These are phyloP conservation scores for Phytophthora rubi DNA, from an alignment of 352 stramenopile species.

Conservation along the genomic window DNA sequence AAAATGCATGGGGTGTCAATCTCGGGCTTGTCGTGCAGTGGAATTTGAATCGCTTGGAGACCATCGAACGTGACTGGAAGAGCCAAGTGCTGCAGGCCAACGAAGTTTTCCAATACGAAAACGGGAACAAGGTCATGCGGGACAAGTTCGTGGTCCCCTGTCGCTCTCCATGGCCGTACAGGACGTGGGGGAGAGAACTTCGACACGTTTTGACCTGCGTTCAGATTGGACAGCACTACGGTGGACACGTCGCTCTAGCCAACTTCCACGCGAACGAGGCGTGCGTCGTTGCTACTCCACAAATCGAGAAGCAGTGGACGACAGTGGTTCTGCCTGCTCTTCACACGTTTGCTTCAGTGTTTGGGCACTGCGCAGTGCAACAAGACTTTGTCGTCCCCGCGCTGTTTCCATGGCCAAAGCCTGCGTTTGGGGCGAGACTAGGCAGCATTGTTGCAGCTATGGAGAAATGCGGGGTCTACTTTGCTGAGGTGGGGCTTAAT, in stretches of 20 bases:
- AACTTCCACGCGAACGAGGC: slow-evolving; percentile 18
- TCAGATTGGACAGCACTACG: slow-evolving; percentile 31
- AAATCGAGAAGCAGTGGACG: slow-evolving; percentile 22
- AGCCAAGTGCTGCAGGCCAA: slow-evolving; percentile 30
- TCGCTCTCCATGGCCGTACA: slow-evolving; percentile 32
- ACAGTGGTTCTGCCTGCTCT: slow-evolving; percentile 35
- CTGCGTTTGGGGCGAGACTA: slow-evolving; percentile 14
- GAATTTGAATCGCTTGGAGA: slow-evolving; percentile 27
- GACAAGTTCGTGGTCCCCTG: slow-evolving; percentile 37
- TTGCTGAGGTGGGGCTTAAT: slow-evolving; percentile 34
- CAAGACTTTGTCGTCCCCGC: slow-evolving; percentile 27
- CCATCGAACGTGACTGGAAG: slow-evolving; percentile 35
- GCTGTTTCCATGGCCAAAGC: slow-evolving; percentile 29
- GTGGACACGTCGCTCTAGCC: slow-evolving; percentile 25
- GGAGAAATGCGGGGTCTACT: slow-evolving; percentile 25
- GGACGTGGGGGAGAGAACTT: slow-evolving; percentile 33
- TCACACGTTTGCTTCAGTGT: slow-evolving; percentile 26
- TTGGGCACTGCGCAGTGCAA: slow-evolving; percentile 34
- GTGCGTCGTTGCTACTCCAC: slow-evolving; percentile 1
- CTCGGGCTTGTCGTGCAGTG: slow-evolving; percentile 34
- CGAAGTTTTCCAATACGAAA: slow-evolving; percentile 35
- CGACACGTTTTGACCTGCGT: slow-evolving; percentile 27
- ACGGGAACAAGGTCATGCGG: slow-evolving; percentile 27
- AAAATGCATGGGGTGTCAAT: slow-evolving; percentile 34
- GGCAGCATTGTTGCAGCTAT: slow-evolving; percentile 25